These are phyloP conservation scores for Rhizopogon hawkerae DNA, from an alignment of 1,284 basidiomycete genomes.

Conservation along the genomic window DNA sequence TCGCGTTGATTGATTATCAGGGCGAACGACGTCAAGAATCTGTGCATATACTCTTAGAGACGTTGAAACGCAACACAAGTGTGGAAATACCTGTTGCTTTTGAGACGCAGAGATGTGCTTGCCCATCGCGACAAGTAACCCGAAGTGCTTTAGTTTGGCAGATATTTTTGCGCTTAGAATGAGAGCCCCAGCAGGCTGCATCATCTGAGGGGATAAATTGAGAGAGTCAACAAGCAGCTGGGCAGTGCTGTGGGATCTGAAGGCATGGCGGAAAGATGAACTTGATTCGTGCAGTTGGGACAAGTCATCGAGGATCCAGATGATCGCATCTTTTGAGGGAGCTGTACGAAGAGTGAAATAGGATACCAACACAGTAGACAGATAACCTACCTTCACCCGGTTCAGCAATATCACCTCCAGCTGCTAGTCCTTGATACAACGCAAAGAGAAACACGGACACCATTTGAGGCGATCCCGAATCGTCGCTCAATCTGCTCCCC, in stretches of 20 bases:
- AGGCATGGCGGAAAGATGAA: slow-evolving; percentile 58
- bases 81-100: slow-evolving; percentile 51
- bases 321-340: slow-evolving; percentile 14
- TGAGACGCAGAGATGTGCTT: slow-evolving; percentile 51
- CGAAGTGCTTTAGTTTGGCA: slow-evolving; percentile 63
- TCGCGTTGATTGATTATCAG: neutral
- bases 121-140: slow-evolving; percentile 55
- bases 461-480: slow-evolving; percentile 49
- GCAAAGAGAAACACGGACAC: slow-evolving; percentile 60
- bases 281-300: slow-evolving; percentile 54
- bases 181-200: slow-evolving; percentile 34
- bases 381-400: neutral
- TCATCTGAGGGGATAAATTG: slow-evolving; percentile 22
- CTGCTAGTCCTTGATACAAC: slow-evolving; percentile 31
- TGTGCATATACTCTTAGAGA: neutral
- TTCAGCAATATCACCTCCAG: neutral
- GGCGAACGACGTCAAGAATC: neutral
- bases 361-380: neutral
- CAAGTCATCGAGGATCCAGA: slow-evolving; percentile 50
- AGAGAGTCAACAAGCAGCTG: slow-evolving; percentile 58
- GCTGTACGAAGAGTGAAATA: slow-evolving; percentile 12
- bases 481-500: slow-evolving; percentile 10
- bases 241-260: slow-evolving; percentile 60
- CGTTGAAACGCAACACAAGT: slow-evolving; percentile 2
- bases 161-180: slow-evolving; percentile 32